These are phyloP conservation scores for Pachyrhizus erosus DNA, from an alignment of 306 rosid genomes.

Conservation along the genomic window DNA sequence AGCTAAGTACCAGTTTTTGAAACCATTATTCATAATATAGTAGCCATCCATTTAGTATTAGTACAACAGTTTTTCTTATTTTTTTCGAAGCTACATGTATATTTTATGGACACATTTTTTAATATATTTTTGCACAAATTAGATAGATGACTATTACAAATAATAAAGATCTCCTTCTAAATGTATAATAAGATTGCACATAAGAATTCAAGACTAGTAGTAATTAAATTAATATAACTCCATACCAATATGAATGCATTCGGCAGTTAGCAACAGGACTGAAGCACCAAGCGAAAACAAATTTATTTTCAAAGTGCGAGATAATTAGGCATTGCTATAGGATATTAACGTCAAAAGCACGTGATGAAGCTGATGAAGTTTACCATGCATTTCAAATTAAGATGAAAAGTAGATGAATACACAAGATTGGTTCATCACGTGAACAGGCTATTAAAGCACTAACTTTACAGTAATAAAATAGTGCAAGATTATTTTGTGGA, in stretches of 20 bases:
- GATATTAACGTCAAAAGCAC: background rate
- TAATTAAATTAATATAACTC: too few relatives aligned
- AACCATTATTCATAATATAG: too few relatives aligned
- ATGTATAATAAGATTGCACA: too few relatives aligned
- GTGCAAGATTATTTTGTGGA: background rate
- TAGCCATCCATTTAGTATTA: background rate
- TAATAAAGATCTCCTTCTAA: too few relatives aligned
- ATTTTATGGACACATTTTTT: too few relatives aligned
- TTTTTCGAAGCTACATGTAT: too few relatives aligned
- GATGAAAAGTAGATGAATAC: background rate
- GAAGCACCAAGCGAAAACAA: background rate
- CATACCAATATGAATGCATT: too few relatives aligned
- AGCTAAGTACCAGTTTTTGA: too few relatives aligned
- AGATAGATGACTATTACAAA: too few relatives aligned
- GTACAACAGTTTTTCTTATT: background rate
- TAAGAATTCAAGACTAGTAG: too few relatives aligned
- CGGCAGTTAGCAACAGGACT: background rate
- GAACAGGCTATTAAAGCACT: background rate
- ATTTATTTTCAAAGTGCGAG: background rate
- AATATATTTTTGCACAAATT: too few relatives aligned
- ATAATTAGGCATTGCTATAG: background rate
- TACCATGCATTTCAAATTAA: background rate
- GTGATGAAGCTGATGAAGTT: background rate
- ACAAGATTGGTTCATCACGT: conserved; percentile 24
- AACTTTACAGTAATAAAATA: conserved; percentile 13